These are phyloP conservation scores for Acer campestre DNA, from an alignment of 345 rosid genomes.

Conservation along the genomic window DNA sequence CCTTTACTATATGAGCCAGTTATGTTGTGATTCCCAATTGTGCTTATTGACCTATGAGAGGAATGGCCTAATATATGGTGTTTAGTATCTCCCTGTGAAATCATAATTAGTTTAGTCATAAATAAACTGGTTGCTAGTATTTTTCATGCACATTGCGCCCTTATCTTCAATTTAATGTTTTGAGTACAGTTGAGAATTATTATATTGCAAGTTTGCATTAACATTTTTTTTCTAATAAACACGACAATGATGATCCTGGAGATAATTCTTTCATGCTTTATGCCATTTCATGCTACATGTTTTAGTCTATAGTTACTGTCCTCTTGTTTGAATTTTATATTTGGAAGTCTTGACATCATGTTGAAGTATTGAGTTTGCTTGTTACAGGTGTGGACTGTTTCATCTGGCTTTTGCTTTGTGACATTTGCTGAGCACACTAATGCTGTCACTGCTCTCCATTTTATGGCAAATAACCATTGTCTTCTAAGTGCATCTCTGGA, in stretches of 20 bases:
- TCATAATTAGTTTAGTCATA: not conserved
- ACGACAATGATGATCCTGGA: not conserved
- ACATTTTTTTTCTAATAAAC: conserved; percentile 24
- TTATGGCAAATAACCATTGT: conserved; percentile 85
- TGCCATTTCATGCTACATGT: not conserved
- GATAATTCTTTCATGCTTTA: not conserved
- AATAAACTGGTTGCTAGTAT: not conserved
- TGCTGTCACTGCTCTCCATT: conserved; percentile 94
- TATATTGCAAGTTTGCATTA: not conserved
- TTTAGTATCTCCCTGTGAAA: not conserved
- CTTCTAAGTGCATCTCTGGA: conserved; percentile 93
- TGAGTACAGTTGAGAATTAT: not conserved
- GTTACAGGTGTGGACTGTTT: conserved; percentile 85
- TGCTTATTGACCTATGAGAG: not conserved
- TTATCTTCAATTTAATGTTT: not conserved
- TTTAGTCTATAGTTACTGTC: not conserved
- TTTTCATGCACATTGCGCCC: not conserved
- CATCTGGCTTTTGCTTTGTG: conserved; percentile 95
- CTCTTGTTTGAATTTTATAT: not conserved
- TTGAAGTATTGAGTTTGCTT: conserved; percentile 22
- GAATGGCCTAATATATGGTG: conserved; percentile 1
- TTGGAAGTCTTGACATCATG: not conserved
- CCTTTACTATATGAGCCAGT: not conserved
- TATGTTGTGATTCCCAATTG: not conserved
- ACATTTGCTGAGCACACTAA: conserved; percentile 94